Evolutionary conservation across 2,329 filamentous ascomycete species (phyloP).

Genomic region (Decorospora gaudefroyi): DNA sequence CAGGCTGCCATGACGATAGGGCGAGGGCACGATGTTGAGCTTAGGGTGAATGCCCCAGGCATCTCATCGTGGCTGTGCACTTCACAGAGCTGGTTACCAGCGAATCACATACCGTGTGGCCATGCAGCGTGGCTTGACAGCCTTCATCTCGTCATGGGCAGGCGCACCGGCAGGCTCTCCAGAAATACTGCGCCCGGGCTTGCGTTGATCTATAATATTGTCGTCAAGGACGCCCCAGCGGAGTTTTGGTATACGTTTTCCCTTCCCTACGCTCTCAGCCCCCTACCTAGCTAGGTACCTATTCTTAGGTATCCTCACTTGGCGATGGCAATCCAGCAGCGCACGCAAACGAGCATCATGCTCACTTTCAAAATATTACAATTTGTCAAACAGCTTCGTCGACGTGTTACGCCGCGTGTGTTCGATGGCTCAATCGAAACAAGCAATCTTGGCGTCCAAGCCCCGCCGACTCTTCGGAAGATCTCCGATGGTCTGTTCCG

Average conservation of each 20-base stretch:
- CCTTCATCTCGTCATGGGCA: constrained; percentile 22
- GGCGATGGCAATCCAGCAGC: constrained; percentile 40
- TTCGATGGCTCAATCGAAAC: constrained; percentile 24
- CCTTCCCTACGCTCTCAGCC: too few species aligned
- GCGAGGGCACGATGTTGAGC: constrained; percentile 16
- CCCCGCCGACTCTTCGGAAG: constrained; percentile 32
- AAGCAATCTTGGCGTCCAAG: constrained; percentile 30
- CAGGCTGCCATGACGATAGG: constrained; percentile 26
- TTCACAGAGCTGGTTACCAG: neutral
- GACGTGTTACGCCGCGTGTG: constrained; percentile 43
- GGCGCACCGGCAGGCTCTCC: constrained; percentile 30
- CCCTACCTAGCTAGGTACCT: too few species aligned
- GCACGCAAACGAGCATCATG: constrained; percentile 39
- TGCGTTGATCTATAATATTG: constrained; percentile 29
- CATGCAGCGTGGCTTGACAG: constrained; percentile 19
- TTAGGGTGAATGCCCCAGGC: constrained; percentile 16
- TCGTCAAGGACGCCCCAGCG: constrained; percentile 14
- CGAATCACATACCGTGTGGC: constrained; percentile 30
- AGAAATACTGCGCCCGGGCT: constrained; percentile 36
- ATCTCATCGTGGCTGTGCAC: constrained; percentile 20
- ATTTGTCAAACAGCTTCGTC: constrained; percentile 47
- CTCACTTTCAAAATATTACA: constrained; percentile 47
- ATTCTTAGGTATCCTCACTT: constrained; percentile 31
- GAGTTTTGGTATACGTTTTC: constrained; percentile 23
- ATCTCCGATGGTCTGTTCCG: constrained; percentile 35